A percentile compares a stretch with the other conserved stretches of the same genome.
These are phyloP conservation scores for Elsinoe australis DNA, from an alignment of 2,329 filamentous ascomycete species.

Conservation along the genomic window DNA sequence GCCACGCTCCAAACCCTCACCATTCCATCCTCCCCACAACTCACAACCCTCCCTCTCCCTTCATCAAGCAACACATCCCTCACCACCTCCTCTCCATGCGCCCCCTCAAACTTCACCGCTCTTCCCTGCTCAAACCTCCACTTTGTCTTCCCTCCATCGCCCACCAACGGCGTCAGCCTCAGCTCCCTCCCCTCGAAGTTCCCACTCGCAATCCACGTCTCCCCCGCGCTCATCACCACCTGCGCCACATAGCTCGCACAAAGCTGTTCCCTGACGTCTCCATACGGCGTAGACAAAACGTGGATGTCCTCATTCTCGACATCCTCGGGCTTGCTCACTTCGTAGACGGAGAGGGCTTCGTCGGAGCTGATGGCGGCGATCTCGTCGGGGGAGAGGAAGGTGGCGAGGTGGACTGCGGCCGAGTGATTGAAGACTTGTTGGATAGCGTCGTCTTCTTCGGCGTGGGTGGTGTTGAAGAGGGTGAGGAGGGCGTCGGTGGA, in stretches of 20 bases:
- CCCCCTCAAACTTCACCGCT: constrained; percentile 32
- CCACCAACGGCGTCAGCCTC: constrained; percentile 17
- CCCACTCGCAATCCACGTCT: constrained; percentile 26
- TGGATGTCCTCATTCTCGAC: constrained; percentile 47
- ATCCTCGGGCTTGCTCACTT: constrained; percentile 56
- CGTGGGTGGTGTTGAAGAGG: constrained; percentile 62
- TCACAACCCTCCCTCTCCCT: constrained; percentile 29
- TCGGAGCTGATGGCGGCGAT: constrained; percentile 70
- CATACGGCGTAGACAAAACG: constrained; percentile 48
- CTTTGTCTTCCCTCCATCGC: constrained; percentile 16
- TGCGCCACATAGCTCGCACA: constrained; percentile 68
- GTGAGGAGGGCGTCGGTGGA: constrained; percentile 75
- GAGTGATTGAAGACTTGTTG: constrained; percentile 72
- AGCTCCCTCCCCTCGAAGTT: constrained; percentile 18
- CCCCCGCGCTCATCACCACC: constrained; percentile 53
- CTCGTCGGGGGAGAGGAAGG: constrained; percentile 58
- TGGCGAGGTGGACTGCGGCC: constrained; percentile 65
- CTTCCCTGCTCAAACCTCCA: constrained; percentile 18
- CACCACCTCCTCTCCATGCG: constrained; percentile 44
- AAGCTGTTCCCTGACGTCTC: constrained; percentile 59
- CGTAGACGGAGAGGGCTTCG: constrained; percentile 67
- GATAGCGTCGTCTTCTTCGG: constrained; percentile 69
- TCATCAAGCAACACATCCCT: constrained; percentile 34
- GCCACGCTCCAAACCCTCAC: constrained; percentile 37
- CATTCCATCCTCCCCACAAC: constrained; percentile 43